Conservation (phyloP, 805 yeast genomes). For the Ascoidea tarda region DNA sequence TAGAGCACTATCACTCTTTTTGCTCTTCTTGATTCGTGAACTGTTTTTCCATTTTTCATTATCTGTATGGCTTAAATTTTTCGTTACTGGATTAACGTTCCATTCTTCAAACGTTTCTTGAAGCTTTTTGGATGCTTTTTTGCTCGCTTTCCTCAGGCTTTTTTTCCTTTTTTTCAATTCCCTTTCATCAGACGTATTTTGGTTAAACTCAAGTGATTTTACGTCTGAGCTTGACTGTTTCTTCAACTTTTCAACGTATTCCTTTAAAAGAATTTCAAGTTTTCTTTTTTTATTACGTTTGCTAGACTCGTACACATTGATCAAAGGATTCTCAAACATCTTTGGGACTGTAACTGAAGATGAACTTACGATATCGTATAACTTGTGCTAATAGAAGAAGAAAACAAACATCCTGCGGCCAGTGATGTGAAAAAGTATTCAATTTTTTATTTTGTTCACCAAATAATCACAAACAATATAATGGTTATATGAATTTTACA, state of each 20-base stretch:
- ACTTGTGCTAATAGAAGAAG: too few relatives aligned
- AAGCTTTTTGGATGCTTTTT: too few relatives aligned
- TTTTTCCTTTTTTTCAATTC: background rate
- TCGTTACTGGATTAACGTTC: background rate
- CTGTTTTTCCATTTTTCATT: background rate
- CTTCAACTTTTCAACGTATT: conserved; percentile 1
- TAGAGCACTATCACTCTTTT: too few relatives aligned
- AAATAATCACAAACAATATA: too few relatives aligned
- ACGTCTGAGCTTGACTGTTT: background rate
- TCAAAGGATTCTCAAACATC: conserved; percentile 1
- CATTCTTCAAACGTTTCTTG: background rate
- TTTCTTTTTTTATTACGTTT: background rate
- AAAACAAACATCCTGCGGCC: too few relatives aligned
- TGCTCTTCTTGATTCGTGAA: background rate
- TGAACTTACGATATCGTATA: too few relatives aligned
- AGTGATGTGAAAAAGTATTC: too few relatives aligned
- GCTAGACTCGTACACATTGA: background rate
- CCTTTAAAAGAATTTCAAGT: background rate
- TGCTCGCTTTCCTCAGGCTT: background rate
- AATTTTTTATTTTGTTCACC: too few relatives aligned
- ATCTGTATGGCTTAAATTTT: too few relatives aligned
- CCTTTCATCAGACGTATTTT: background rate
- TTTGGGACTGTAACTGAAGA: background rate
- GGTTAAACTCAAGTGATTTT: background rate
- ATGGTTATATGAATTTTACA: too few relatives aligned